phyloP scores from a whole-genome alignment of 164 flowering plant genomes.

The Nelumbo lutea region DNA sequence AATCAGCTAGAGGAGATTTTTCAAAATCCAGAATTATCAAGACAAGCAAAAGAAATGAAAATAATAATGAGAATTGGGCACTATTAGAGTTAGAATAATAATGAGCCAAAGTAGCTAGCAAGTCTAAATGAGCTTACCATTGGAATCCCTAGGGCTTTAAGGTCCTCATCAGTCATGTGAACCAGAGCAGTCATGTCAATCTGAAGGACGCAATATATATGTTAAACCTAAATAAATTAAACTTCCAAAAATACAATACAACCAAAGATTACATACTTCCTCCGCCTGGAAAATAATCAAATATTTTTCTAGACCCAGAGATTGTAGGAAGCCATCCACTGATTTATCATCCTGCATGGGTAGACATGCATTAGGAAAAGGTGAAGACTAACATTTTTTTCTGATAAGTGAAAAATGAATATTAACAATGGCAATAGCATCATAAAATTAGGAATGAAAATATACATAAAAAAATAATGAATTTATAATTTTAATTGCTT shows the following conservation, averaged over 20 bases:
- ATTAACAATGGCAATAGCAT: too few species aligned
- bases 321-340: constrained; percentile 65
- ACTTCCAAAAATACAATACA: background rate
- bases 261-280: constrained; percentile 48
- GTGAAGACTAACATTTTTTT: too few species aligned
- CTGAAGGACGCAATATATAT: constrained; percentile 18
- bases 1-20: background rate
- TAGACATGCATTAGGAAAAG: constrained; percentile 5
- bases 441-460: too few species aligned
- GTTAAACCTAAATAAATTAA: constrained; percentile 5
- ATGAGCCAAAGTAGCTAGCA: background rate
- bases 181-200: constrained; percentile 85
- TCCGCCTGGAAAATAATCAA: constrained; percentile 80
- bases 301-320: constrained; percentile 91
- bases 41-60: background rate
- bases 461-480: too few species aligned
- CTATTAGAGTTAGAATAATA: background rate
- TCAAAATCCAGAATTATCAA: background rate
- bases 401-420: too few species aligned
- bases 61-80: background rate
- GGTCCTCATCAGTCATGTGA: constrained; percentile 91
- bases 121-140: constrained; percentile 49
- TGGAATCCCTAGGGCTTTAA: constrained; percentile 86
- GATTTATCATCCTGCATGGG: constrained; percentile 54
- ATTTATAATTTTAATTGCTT: too few species aligned